These are phyloP conservation scores for Penicillium odoratum DNA, from an alignment of 495 filamentous ascomycete species.

Conservation along the genomic window DNA sequence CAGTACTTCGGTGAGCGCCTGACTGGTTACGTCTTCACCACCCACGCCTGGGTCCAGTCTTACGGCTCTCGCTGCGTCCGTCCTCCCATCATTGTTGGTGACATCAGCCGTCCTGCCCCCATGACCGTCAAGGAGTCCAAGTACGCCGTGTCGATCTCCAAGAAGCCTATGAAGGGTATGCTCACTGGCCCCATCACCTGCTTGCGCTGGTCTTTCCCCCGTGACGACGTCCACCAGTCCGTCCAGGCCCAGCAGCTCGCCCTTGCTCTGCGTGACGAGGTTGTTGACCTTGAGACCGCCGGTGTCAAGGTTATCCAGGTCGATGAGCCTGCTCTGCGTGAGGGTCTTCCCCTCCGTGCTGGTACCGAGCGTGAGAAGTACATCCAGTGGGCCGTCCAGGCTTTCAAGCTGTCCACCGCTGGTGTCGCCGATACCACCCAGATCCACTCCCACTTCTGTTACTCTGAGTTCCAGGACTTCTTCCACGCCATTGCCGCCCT, in stretches of 20 bases:
- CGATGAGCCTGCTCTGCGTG: constrained; percentile 97
- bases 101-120: constrained; percentile 90
- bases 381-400: constrained; percentile 92
- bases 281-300: constrained; percentile 93
- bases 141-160: constrained; percentile 92
- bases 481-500: constrained; percentile 99
- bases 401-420: constrained; percentile 90
- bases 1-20: constrained; percentile 99
- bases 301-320: constrained; percentile 98
- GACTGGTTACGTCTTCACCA: constrained; percentile 97
- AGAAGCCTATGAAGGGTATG: constrained; percentile 99
- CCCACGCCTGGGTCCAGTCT: constrained; percentile 96
- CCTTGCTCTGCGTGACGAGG: constrained; percentile 96
- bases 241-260: constrained; percentile 98
- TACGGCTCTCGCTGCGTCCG: constrained; percentile 98
- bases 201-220: constrained; percentile 98
- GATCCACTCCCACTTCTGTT: constrained; percentile 99
- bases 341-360: constrained; percentile 93
- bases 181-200: constrained; percentile 98
- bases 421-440: constrained; percentile 92
- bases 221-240: constrained; percentile 98
- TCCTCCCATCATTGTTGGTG: constrained; percentile 96
- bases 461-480: constrained; percentile 99
- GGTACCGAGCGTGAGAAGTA: constrained; percentile 93
- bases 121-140: constrained; percentile 99